phyloP scores from a whole-genome alignment of 2,329 filamentous ascomycete species.

The Aureobasidium sp. region DNA sequence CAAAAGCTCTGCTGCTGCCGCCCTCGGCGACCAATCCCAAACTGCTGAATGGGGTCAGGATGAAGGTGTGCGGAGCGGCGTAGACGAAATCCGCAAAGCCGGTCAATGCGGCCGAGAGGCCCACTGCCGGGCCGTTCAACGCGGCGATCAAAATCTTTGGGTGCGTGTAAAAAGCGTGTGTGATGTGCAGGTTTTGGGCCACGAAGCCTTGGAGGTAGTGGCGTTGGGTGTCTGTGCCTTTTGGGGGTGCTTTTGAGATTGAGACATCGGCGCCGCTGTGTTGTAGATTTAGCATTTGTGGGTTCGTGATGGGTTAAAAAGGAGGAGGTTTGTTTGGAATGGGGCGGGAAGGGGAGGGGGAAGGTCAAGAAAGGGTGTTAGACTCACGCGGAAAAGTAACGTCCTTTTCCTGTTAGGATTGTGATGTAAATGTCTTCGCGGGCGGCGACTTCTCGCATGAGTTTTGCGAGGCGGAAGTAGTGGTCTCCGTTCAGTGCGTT shows the following conservation, averaged over 20 bases:
- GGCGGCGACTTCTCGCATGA: slow-evolving; percentile 68
- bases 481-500: slow-evolving; percentile 66
- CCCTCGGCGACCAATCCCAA: slow-evolving; percentile 88
- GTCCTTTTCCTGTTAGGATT: slow-evolving; percentile 72
- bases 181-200: slow-evolving; percentile 80
- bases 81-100: slow-evolving; percentile 91
- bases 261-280: slow-evolving; percentile 72
- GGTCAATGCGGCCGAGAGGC: slow-evolving; percentile 76
- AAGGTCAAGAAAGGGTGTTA: not conserved
- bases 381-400: slow-evolving; percentile 77
- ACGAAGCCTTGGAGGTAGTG: slow-evolving; percentile 67
- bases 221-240: slow-evolving; percentile 37
- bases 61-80: slow-evolving; percentile 68
- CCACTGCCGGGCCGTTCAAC: slow-evolving; percentile 86
- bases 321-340: not conserved
- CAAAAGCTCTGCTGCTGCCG: slow-evolving; percentile 69
- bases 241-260: slow-evolving; percentile 41
- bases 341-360: not conserved
- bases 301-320: not conserved
- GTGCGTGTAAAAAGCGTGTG: slow-evolving; percentile 84
- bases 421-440: slow-evolving; percentile 80
- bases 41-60: slow-evolving; percentile 86
- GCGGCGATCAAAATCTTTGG: slow-evolving; percentile 88
- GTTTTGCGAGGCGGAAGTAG: slow-evolving; percentile 70
- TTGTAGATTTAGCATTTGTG: not conserved